These are phyloP conservation scores for Narthecium ossifragum DNA, from an alignment of 106 monocot species.

Conservation along the genomic window DNA sequence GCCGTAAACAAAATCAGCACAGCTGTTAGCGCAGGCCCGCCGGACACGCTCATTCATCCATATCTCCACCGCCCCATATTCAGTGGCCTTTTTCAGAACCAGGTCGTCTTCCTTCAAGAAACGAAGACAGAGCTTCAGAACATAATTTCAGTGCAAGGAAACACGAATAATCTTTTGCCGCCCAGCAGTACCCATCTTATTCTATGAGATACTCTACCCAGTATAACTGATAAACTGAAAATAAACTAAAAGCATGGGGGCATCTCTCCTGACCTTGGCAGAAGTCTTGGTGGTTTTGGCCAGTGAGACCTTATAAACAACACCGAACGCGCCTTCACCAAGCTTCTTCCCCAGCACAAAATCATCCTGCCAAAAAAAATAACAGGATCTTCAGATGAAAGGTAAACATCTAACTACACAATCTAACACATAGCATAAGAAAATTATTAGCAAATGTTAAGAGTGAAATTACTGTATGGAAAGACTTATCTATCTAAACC, in stretches of 20 bases:
- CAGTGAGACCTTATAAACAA: constrained; percentile 69
- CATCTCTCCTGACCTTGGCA: constrained; percentile 26
- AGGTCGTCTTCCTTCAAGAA: constrained; percentile 56
- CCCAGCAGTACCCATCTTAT: no score
- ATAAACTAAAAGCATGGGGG: no score
- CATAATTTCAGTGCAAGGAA: no score
- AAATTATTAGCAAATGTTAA: no score
- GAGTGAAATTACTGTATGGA: no score
- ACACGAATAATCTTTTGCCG: no score
- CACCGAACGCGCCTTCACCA: constrained; percentile 88
- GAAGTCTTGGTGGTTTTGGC: constrained; percentile 35
- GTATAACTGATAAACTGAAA: no score
- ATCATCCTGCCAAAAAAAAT: constrained; percentile 47
- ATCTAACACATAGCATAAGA: no score
- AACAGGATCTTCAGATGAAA: neutral
- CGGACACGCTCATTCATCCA: constrained; percentile 97
- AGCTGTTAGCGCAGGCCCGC: constrained; percentile 78
- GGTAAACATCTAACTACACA: no score
- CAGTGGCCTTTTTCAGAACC: constrained; percentile 89
- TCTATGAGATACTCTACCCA: no score
- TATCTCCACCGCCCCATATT: constrained; percentile 96
- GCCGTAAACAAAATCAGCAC: constrained; percentile 90
- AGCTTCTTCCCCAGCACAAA: constrained; percentile 75
- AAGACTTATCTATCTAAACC: no score
- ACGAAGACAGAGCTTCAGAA: constrained; percentile 2